phyloP scores from a whole-genome alignment of 176 grass and related monocot species.

The Dendrocalamus sinicus region DNA sequence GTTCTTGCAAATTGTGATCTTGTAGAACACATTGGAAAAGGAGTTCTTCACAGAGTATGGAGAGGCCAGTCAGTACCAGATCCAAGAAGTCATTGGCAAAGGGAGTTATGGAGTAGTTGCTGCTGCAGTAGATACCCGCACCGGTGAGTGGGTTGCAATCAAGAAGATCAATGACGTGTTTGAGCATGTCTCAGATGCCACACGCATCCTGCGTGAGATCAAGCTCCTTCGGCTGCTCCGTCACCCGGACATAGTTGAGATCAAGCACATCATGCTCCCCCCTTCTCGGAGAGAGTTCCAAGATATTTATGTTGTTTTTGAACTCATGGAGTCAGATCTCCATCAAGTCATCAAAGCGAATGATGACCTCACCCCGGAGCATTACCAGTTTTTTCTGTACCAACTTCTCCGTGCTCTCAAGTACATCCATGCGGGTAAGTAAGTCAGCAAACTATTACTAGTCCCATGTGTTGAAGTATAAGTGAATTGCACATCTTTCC shows the following conservation, averaged over 20 bases:
- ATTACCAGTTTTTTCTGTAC: constrained; percentile 92
- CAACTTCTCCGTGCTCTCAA: constrained; percentile 90
- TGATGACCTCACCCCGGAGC: constrained; percentile 85
- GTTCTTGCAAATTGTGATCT: constrained; percentile 25
- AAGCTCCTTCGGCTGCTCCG: constrained; percentile 81
- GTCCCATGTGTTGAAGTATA: too few species aligned
- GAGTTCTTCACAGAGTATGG: constrained; percentile 95
- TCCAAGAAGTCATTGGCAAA: constrained; percentile 92
- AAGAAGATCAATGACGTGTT: constrained; percentile 99
- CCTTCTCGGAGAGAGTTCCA: constrained; percentile 88
- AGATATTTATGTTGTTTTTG: constrained; percentile 93
- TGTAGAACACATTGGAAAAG: constrained; percentile 63
- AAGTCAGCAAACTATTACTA: constrained; percentile 37
- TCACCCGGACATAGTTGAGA: constrained; percentile 93
- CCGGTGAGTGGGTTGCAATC: constrained; percentile 81
- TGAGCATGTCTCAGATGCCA: constrained; percentile 93
- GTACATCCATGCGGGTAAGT: constrained; percentile 97
- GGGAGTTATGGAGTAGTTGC: constrained; percentile 94
- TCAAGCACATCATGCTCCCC: constrained; percentile 95
- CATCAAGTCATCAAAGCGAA: constrained; percentile 96
- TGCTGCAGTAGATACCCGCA: constrained; percentile 78
- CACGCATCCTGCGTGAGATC: constrained; percentile 84
- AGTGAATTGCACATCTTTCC: too few species aligned
- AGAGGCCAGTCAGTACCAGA: constrained; percentile 82
- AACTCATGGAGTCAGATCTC: constrained; percentile 90